phyloP scores from a whole-genome alignment of 441 rosid genomes.

The Adansonia grandidieri region DNA sequence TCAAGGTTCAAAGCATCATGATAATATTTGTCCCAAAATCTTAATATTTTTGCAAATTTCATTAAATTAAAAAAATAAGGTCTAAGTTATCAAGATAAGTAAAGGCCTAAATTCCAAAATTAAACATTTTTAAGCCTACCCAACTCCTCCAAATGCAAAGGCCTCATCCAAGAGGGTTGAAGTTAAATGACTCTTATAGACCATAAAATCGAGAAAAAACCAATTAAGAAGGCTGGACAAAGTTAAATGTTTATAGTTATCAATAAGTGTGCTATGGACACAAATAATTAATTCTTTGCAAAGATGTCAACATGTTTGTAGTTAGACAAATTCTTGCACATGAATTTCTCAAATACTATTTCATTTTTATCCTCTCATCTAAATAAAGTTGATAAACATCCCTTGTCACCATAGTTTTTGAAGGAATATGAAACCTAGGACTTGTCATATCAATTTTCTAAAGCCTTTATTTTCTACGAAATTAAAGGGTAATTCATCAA shows the following conservation, averaged over 20 bases:
- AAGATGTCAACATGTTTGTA: not conserved
- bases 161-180: too few species aligned
- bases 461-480: not conserved
- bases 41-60: too few species aligned
- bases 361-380: not conserved
- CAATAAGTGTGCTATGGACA: not conserved
- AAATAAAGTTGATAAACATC: not conserved
- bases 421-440: not conserved
- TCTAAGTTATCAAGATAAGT: too few species aligned
- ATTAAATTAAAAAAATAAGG: too few species aligned
- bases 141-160: too few species aligned
- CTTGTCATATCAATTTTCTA: not conserved
- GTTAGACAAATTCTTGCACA: not conserved
- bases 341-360: not conserved
- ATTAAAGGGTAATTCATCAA: not conserved
- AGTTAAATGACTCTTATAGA: too few species aligned
- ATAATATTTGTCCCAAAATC: too few species aligned
- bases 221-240: too few species aligned
- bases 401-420: not conserved
- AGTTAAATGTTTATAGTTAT: not conserved
- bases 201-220: too few species aligned
- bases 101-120: too few species aligned
- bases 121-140: too few species aligned
- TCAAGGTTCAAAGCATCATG: too few species aligned
- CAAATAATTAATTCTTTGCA: not conserved